Percentiles rank a stretch among this genome's conserved stretches.
Evolutionary conservation across 257 asterid species (phyloP).

Genomic region (Solanum pennellii): DNA sequence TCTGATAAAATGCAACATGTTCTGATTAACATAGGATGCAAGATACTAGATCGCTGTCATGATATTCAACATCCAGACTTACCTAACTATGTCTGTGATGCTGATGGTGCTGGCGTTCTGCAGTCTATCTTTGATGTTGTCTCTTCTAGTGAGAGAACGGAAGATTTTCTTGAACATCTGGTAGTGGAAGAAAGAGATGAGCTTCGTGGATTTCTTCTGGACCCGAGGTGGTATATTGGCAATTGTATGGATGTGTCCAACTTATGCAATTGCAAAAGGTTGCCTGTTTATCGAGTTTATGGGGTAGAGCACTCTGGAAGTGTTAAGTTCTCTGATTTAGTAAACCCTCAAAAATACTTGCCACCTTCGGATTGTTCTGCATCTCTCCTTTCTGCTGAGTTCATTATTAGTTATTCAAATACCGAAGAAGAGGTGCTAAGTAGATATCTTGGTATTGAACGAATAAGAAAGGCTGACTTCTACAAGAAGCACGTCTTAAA

Average conservation of each 20-base stretch:
- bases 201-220: conserved; percentile 69
- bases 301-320: conserved; percentile 43
- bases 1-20: conserved; percentile 51
- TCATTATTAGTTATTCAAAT: conserved; percentile 40
- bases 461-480: conserved; percentile 74
- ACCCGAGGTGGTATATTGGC: conserved; percentile 76
- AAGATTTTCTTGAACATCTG: conserved; percentile 48
- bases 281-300: conserved; percentile 69
- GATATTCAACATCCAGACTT: conserved; percentile 65
- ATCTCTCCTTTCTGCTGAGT: conserved; percentile 49
- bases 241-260: conserved; percentile 61
- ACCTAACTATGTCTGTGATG: conserved; percentile 45
- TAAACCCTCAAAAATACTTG: conserved; percentile 64
- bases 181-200: conserved; percentile 76
- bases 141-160: conserved; percentile 47
- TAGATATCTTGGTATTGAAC: conserved; percentile 58
- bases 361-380: conserved; percentile 69
- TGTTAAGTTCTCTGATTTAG: conserved; percentile 61
- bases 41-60: conserved; percentile 45
- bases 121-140: conserved; percentile 58
- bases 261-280: conserved; percentile 79
- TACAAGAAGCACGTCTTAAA: conserved; percentile 49
- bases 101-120: conserved; percentile 69
- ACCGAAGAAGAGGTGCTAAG: conserved; percentile 70
- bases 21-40: conserved; percentile 80